Base-by-base conservation (phyloP, 768 basidiomycete genomes). In the Lanmaoa rubissima region DNA sequence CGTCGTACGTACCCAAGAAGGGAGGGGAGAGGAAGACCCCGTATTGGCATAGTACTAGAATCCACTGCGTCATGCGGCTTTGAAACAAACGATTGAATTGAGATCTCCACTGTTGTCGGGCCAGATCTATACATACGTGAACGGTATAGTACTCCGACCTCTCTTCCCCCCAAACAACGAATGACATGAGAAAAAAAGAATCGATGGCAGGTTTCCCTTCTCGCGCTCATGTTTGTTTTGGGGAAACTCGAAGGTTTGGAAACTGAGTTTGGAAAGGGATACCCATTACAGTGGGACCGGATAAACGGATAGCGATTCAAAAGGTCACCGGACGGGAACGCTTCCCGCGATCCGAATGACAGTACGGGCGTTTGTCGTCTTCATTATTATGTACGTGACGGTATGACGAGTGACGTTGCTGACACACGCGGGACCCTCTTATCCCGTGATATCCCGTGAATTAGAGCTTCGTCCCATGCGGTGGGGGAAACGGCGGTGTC, bases 401-500 rank as follows among this genome's bases (percentile, higher is more conserved):
- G 43, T n/a, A 61, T 54, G 43, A 32, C 24, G 53, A 36, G 46
- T 13, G 36, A 48, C 21, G 2, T 32, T 32, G 35, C 11, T 38
- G 40, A 44, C 44, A 50, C 57, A 43, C 53, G 36, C 26, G 42
- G 54, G 40, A 41, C 46, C 21, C 56, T 17, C 19, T 54, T 48
- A 13, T 43, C 38, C 53, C 40, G 46, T 47, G 16, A 24, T 48
- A 13, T 43, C 38, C 53, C 40, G 46, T 47, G 16, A 24, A 12
- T 62, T 46, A 73, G 24, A 72, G 62, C 57, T 73, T 72, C 24
- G 70, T 72, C 32, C 70, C 70, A 60, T 69, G 66, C 5, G 64
- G 54, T 35, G 62, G 68, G 34, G 66, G 59, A 46, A 73, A 72
- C 0, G 70, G 61, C 0, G 66, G 72, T 4, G 64, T 66, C 66